Percentiles rank a stretch among this genome's conserved stretches.
phyloP scores from a whole-genome alignment of 2,329 filamentous ascomycete species.

The Pestalotiopsis sp. region DNA sequence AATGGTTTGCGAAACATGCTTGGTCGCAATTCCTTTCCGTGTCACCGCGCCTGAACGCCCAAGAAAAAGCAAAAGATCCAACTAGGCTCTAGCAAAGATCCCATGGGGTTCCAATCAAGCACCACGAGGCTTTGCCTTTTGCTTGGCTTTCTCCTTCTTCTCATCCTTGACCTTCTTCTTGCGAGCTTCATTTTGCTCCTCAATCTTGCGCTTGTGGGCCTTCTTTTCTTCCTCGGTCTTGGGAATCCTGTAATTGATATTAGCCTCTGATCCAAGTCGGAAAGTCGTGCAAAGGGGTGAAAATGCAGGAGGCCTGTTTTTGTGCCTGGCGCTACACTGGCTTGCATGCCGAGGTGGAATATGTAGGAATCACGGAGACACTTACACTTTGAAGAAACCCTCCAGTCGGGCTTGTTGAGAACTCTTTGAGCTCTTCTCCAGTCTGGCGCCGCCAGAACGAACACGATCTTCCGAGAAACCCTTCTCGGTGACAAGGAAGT shows the following conservation, averaged over 20 bases:
- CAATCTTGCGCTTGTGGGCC: conserved; percentile 86
- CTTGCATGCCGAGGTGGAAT: no score
- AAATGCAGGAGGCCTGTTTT: background rate
- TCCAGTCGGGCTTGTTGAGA: conserved; percentile 90
- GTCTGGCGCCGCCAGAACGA: conserved; percentile 71
- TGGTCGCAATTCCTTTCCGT: background rate
- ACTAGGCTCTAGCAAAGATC: background rate
- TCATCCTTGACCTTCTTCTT: conserved; percentile 96
- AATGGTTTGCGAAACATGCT: background rate
- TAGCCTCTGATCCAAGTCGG: no score
- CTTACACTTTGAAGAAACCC: conserved; percentile 86
- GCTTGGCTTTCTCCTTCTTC: conserved; percentile 92
- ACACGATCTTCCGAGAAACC: conserved; percentile 97
- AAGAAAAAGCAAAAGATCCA: background rate
- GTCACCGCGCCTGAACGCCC: background rate
- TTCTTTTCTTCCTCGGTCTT: conserved; percentile 88
- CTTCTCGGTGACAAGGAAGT: conserved; percentile 91
- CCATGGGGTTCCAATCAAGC: conserved; percentile 18
- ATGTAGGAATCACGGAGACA: background rate
- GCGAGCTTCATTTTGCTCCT: conserved; percentile 87
- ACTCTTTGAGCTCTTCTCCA: conserved; percentile 89
- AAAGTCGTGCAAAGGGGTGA: background rate
- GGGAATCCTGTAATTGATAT: conserved; percentile 49
- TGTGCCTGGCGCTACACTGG: no score
- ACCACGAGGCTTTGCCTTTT: conserved; percentile 83